These are phyloP conservation scores for Coffea eugenioides DNA, from an alignment of 257 asterid species.

Conservation along the genomic window DNA sequence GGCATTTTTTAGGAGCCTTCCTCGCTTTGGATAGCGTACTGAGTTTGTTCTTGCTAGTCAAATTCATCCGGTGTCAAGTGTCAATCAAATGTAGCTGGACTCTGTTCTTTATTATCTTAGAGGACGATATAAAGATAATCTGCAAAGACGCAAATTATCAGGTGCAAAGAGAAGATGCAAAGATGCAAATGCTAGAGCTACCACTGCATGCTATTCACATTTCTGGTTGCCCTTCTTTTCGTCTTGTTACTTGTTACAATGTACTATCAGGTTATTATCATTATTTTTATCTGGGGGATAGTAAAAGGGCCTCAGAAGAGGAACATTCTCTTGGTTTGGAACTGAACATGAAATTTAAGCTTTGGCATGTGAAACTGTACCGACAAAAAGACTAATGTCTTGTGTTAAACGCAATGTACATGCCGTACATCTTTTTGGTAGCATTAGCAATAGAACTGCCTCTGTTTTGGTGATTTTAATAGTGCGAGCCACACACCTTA, in stretches of 20 bases:
- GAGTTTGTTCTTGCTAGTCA: not conserved
- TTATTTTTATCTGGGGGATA: no score
- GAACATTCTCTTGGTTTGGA: no score
- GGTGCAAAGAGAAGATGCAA: not conserved
- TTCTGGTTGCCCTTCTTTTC: not conserved
- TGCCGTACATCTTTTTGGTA: no score
- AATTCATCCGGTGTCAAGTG: not conserved
- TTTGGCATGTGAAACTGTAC: no score
- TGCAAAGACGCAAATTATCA: no score
- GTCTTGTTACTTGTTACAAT: not conserved
- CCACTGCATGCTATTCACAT: not conserved
- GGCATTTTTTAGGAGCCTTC: conserved; percentile 9
- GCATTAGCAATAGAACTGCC: no score
- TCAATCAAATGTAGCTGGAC: not conserved
- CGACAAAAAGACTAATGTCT: no score
- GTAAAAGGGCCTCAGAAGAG: no score
- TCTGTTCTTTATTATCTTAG: not conserved
- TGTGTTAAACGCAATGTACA: no score
- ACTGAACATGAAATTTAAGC: no score
- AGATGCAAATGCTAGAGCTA: not conserved
- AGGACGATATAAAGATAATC: not conserved
- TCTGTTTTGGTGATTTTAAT: no score
- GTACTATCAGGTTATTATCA: not conserved
- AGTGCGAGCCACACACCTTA: no score
- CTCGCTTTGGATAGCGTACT: not conserved